Conservation (phyloP, 1,284 basidiomycete species). For the Fistulina hepatica region DNA sequence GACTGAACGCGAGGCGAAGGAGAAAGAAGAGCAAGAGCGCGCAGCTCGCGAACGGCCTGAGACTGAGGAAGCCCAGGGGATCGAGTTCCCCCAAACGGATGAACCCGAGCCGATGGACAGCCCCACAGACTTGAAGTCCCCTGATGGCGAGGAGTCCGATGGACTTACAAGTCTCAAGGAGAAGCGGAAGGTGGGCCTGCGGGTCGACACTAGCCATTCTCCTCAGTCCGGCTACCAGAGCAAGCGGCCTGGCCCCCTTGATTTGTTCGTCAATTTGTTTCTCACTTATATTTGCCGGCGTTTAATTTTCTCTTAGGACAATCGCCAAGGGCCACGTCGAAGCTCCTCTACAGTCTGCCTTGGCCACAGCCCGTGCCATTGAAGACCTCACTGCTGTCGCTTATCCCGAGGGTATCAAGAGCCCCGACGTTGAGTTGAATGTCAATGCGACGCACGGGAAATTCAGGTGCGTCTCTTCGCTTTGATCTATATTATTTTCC, state of each 20-base stretch:
- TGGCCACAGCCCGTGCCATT: conserved; percentile 70
- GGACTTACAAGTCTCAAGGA: conserved; percentile 17
- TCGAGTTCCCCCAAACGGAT: conserved; percentile 22
- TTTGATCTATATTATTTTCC: not conserved
- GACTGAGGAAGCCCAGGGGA: conserved; percentile 28
- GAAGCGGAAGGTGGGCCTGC: conserved; percentile 36
- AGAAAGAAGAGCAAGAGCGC: conserved; percentile 20
- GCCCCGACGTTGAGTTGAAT: conserved; percentile 83
- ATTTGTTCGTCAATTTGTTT: too few relatives aligned
- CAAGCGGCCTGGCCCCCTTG: conserved; percentile 63
- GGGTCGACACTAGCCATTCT: conserved; percentile 50
- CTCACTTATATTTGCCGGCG: too few relatives aligned
- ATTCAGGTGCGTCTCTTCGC: conserved; percentile 54
- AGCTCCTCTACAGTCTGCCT: conserved; percentile 43
- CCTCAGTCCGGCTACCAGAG: conserved; percentile 27
- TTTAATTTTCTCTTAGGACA: too few relatives aligned
- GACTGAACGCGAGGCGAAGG: conserved; percentile 21
- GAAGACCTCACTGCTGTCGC: conserved; percentile 70
- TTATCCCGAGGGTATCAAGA: conserved; percentile 80
- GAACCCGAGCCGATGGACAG: conserved; percentile 24
- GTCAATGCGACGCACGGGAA: conserved; percentile 77
- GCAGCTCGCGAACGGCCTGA: conserved; percentile 23
- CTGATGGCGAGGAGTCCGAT: conserved; percentile 29
- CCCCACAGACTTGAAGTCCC: conserved; percentile 31
- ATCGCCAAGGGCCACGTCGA: too few relatives aligned